Evolutionary conservation across 2,329 filamentous ascomycete species (phyloP), one percentile per base, ranked within the genome.

Genomic region (Diplodia mutila): DNA sequence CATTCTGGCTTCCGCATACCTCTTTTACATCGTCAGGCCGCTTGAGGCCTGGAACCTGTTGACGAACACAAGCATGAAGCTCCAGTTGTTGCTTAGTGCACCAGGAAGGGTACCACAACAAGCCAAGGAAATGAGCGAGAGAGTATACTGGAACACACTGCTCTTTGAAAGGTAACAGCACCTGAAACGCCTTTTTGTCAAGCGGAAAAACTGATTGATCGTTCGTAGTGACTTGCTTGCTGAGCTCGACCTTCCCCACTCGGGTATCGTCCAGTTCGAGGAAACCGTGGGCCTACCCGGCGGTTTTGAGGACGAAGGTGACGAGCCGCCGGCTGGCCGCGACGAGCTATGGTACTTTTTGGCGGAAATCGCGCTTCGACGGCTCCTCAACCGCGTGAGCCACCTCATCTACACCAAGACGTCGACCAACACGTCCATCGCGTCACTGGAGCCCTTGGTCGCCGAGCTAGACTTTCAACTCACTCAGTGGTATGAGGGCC

Each of bases 321-420:
- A 89, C 66, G 88, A 89, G 66, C 55, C 57, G 1, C 82, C 86
- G 7, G 86, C 88, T 8, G 91, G 90, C 14, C 86, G 88, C 59
- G 92, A 94, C 73, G 91, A 94, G 68, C 82, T 94, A 16, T 94
- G 92, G 91, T 95, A 95, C 75, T 94, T 94, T 72, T 81, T 94
- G 34, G 91, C 92, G 46, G 91, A 94, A 74, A 94, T 95, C 70
- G 91, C 91, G 4, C 82, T 95, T 14, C 87, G 91, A 54, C 84
- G 92, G 67, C 85, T 95, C 3, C 84, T 94, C 71, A 93, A 93
- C 76, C 85, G 91, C 68, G 90, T 92, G 73, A 92, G 89, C 80
- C 90, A 93, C 75, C 87, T 93, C 73, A 90, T 93, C 70, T 93
- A 93, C 76, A 90, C 90, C 57, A 90, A 91, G 73, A 89, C 88